A percentile compares a stretch with the other conserved stretches of the same genome.
Conservation (phyloP, 2,329 filamentous ascomycete genomes). For the Teratosphaeria destructans region DNA sequence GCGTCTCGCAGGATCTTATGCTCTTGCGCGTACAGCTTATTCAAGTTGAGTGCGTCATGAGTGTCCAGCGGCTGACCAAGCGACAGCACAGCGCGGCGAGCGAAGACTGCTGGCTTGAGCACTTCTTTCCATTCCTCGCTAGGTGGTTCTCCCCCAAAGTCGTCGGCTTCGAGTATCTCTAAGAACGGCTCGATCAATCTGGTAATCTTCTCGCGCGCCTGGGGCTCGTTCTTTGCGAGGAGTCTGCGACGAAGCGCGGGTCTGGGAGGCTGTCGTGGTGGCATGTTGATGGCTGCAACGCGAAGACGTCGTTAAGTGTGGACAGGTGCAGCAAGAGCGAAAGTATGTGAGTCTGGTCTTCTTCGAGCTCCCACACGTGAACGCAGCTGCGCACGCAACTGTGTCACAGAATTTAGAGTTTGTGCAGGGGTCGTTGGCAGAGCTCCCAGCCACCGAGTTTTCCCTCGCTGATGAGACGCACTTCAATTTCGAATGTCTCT, state of each 20-base stretch:
- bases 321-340: background rate
- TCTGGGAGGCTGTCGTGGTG: constrained; percentile 8
- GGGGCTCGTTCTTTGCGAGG: background rate
- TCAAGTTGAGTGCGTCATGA: background rate
- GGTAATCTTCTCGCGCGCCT: background rate
- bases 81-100: background rate
- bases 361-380: background rate
- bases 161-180: background rate
- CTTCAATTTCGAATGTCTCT: background rate
- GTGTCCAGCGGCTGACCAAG: background rate
- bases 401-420: background rate
- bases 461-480: background rate
- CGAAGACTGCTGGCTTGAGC: background rate
- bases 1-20: background rate
- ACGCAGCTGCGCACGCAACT: background rate
- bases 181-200: background rate
- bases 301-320: background rate
- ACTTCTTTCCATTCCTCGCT: background rate
- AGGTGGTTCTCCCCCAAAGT: background rate
- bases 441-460: background rate
- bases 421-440: background rate
- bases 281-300: background rate
- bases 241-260: constrained; percentile 24
- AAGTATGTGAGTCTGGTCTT: background rate
- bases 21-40: constrained; percentile 1